phyloP scores from a whole-genome alignment of 345 rosid species.

The Diplotaxis tenuifolia region DNA sequence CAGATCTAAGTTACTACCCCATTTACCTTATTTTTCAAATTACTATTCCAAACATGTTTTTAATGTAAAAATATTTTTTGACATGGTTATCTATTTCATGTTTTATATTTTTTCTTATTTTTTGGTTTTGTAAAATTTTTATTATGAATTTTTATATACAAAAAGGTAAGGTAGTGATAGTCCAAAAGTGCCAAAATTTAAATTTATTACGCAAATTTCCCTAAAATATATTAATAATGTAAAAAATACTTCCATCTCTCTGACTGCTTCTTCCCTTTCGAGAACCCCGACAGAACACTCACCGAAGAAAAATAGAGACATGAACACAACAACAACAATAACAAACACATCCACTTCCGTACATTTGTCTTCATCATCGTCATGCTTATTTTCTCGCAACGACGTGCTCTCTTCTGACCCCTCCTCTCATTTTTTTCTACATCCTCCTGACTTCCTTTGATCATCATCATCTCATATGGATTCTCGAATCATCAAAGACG shows the following conservation, averaged over 20 bases:
- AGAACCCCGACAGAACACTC: neutral
- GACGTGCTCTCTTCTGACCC: conserved; percentile 30
- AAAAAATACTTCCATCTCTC: neutral
- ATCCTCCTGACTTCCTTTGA: neutral
- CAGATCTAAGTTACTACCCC: too few relatives aligned
- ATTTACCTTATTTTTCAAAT: too few relatives aligned
- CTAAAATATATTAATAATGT: too few relatives aligned
- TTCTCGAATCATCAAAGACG: conserved; percentile 41
- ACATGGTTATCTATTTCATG: too few relatives aligned
- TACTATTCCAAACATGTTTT: too few relatives aligned
- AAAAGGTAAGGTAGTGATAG: too few relatives aligned
- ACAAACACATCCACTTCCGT: conserved; percentile 33
- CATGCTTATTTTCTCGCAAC: conserved; percentile 21
- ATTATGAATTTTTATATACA: too few relatives aligned
- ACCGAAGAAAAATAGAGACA: conserved; percentile 3
- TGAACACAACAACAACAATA: conserved; percentile 25
- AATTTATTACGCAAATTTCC: too few relatives aligned
- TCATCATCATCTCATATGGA: conserved; percentile 27
- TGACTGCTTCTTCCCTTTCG: conserved; percentile 32
- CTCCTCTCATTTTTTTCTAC: neutral
- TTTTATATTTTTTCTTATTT: too few relatives aligned
- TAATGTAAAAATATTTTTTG: too few relatives aligned
- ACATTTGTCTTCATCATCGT: conserved; percentile 26
- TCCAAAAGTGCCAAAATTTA: too few relatives aligned
- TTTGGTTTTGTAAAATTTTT: too few relatives aligned